Evolutionary conservation across 495 filamentous ascomycete species (phyloP), one percentile per base, ranked within the genome.

Genomic region (Talaromyces stipitatus): DNA sequence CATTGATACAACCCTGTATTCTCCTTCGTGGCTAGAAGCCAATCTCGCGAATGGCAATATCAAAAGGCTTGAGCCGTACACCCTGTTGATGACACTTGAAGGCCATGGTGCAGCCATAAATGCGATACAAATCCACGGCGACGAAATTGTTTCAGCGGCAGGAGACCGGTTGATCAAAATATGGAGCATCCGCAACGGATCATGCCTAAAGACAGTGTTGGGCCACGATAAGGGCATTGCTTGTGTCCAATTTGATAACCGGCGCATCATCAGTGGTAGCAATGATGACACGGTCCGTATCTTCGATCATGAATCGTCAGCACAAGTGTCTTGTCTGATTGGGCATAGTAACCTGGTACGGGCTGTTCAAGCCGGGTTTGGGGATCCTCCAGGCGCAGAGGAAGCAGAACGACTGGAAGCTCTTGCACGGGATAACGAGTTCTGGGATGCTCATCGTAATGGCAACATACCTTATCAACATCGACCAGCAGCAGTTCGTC

Each of bases 181-280:
- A 14, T 99, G 95, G 95, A 88, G 94, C 65, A 85, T 96, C 69
- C 84, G 84, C 16, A 88, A 82, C 1, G 90, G 91, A 51, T 70
- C 76, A 12, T 92, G 89, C 66, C 74, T 79, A 16, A 84, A 85
- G 61, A 94, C 88, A 8, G 81, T 95, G 33, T 70, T 88, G 46
- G 95, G 94, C 4, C 94, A 99, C 64, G 81, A 81, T 56, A 99
- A 97, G 69, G 94, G 94, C 16, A 97, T 99, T 64, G 94, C 94
- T 14, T 99, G 94, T 70, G 90, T 99, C 18, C 92, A 97, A 69
- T 96, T 89, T 62, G 94, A 99, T 69, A 91, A 90, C n/a, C 85
- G 88, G n/a, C 83, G 92, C 3, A 95, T 99, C 54, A 90, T 99
- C 46, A 95, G 88, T 60, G 94, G 94, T 2, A 96, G 91, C 69